Evolutionary conservation across 441 rosid genomes (phyloP).

Genomic region (Mallotus japonicus): DNA sequence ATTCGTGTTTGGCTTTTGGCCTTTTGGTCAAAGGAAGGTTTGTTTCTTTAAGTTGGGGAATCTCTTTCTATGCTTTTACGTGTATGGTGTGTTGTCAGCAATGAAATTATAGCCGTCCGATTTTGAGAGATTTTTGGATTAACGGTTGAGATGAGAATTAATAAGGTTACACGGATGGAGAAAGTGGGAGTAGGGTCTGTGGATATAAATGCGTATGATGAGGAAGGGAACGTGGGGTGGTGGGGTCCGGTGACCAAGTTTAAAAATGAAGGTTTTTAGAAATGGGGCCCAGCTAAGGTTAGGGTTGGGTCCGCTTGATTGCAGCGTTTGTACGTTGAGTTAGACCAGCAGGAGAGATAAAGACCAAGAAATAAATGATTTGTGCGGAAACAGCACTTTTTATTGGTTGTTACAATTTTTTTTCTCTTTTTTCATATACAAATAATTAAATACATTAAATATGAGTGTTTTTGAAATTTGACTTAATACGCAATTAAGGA

Average conservation of each 20-base stretch:
- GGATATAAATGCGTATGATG: constrained; percentile 21
- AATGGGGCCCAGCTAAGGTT: constrained; percentile 28
- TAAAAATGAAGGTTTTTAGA: background rate
- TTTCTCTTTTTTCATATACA: too few species aligned
- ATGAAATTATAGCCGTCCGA: background rate
- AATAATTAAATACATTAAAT: too few species aligned
- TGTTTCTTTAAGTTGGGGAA: constrained; percentile 13
- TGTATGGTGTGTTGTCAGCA: background rate
- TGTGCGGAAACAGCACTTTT: too few species aligned
- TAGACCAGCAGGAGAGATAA: constrained; percentile 8
- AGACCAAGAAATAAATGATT: too few species aligned
- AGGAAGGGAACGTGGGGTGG: constrained; percentile 28
- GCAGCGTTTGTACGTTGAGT: constrained; percentile 26
- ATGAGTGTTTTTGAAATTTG: too few species aligned
- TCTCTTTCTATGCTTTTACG: background rate
- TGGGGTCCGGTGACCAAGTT: constrained; percentile 1
- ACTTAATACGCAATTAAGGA: too few species aligned
- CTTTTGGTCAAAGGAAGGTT: constrained; percentile 52
- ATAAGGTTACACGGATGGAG: constrained; percentile 11
- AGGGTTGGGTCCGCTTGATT: constrained; percentile 38
- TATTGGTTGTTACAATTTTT: too few species aligned
- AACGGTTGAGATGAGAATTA: background rate
- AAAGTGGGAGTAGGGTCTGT: background rate
- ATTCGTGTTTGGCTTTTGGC: constrained; percentile 25
- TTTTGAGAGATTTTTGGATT: background rate